These are phyloP conservation scores for Candida ficus DNA, from an alignment of 805 yeast species.

Conservation along the genomic window DNA sequence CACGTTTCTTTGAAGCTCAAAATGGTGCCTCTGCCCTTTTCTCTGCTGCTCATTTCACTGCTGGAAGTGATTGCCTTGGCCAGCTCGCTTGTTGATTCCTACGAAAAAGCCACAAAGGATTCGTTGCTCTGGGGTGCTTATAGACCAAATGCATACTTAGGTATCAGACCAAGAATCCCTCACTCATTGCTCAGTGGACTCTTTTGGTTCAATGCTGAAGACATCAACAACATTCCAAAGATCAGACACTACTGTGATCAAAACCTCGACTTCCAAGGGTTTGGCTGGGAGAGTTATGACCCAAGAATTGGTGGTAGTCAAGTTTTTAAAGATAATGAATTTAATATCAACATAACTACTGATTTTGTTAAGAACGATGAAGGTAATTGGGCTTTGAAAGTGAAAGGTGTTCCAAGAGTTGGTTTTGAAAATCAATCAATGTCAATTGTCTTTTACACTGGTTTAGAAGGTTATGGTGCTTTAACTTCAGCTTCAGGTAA, in stretches of 20 bases:
- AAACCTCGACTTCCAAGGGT: constrained; percentile 60
- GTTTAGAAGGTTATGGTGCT: constrained; percentile 58
- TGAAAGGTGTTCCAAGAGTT: constrained; percentile 58
- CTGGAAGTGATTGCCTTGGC: not conserved
- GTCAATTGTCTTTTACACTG: constrained; percentile 73
- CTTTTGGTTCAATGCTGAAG: constrained; percentile 79
- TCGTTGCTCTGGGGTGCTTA: constrained; percentile 90
- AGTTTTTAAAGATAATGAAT: constrained; percentile 59
- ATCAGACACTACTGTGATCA: constrained; percentile 76
- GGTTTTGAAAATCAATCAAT: constrained; percentile 45
- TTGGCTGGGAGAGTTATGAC: constrained; percentile 86
- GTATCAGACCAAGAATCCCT: constrained; percentile 79
- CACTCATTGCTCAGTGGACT: constrained; percentile 71
- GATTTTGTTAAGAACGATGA: constrained; percentile 70
- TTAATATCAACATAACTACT: constrained; percentile 56
- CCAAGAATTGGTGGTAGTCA: constrained; percentile 86
- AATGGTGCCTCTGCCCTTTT: not conserved
- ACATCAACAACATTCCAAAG: constrained; percentile 44
- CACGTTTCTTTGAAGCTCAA: too few relatives aligned
- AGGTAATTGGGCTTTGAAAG: constrained; percentile 77
- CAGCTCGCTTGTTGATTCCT: constrained; percentile 15
- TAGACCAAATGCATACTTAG: constrained; percentile 80
- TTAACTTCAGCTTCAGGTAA: constrained; percentile 35
- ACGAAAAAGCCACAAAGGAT: constrained; percentile 34
- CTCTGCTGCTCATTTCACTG: not conserved